phyloP scores from a whole-genome alignment of 164 flowering plant species.

The Macadamia tetraphylla region DNA sequence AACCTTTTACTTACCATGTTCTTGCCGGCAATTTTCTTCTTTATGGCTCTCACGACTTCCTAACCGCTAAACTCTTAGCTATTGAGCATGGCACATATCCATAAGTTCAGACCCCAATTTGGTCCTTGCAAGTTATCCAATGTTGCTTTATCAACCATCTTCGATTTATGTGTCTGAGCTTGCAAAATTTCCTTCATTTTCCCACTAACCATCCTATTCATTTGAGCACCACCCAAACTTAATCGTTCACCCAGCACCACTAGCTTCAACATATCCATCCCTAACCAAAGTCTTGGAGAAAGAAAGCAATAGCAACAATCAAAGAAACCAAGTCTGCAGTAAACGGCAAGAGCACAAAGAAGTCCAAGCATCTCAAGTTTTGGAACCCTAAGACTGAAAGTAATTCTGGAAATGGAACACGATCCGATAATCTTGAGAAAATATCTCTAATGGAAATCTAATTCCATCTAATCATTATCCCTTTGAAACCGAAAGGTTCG shows the following conservation, averaged over 20 bases:
- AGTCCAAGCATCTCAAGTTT: neutral
- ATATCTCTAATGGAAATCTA: no score
- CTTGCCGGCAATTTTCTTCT: slow-evolving; percentile 54
- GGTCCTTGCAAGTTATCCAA: slow-evolving; percentile 55
- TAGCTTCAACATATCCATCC: slow-evolving; percentile 54
- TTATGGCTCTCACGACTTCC: slow-evolving; percentile 67
- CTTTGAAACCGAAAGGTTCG: no score
- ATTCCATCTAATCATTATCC: no score
- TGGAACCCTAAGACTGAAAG: neutral
- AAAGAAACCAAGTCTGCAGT: neutral
- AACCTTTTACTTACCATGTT: slow-evolving; percentile 40
- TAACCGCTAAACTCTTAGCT: slow-evolving; percentile 59
- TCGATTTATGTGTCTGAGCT: slow-evolving; percentile 62
- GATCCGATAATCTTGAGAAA: no score
- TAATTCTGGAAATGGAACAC: no score
- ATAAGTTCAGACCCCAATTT: slow-evolving; percentile 76
- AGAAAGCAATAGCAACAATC: neutral
- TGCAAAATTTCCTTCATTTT: slow-evolving; percentile 73
- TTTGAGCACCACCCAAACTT: slow-evolving; percentile 58
- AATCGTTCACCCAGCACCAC: slow-evolving; percentile 58
- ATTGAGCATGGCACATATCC: slow-evolving; percentile 65
- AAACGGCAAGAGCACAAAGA: no score
- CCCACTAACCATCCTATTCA: slow-evolving; percentile 53
- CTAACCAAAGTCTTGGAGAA: neutral
- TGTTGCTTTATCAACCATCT: slow-evolving; percentile 81